Conservation (phyloP, 2,329 filamentous ascomycete species). For the Chrysoporthe cubensis region DNA sequence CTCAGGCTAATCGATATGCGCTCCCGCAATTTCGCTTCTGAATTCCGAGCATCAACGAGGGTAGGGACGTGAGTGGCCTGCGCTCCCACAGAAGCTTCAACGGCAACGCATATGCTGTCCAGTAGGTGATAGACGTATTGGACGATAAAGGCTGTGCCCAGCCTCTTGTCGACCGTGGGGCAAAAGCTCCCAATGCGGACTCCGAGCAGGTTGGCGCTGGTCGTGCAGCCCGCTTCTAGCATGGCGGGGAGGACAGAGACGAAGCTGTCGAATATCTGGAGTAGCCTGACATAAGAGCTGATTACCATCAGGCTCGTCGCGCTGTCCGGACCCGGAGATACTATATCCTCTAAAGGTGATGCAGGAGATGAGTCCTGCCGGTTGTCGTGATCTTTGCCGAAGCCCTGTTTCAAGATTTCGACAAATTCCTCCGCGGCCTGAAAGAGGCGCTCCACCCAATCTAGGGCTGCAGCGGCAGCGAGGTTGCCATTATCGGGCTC, state of each 20-base stretch:
- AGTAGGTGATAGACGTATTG: constrained; percentile 6
- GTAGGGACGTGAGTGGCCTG: constrained; percentile 1
- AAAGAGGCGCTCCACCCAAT: constrained; percentile 14
- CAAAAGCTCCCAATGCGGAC: constrained; percentile 12
- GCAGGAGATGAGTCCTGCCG: neutral
- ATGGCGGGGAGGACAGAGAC: constrained; percentile 3
- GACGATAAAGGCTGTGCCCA: neutral
- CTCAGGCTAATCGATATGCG: constrained; percentile 2
- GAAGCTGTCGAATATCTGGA: constrained; percentile 11
- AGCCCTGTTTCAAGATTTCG: constrained; percentile 8
- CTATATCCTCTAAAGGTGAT: neutral
- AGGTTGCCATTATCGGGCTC: neutral
- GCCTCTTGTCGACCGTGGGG: constrained; percentile 6
- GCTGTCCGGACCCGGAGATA: constrained; percentile 1
- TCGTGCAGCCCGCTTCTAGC: neutral
- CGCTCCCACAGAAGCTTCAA: neutral
- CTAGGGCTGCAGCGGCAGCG: neutral
- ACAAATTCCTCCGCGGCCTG: constrained; percentile 3
- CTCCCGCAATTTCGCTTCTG: neutral
- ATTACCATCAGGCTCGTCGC: constrained; percentile 10
- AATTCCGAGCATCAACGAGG: constrained; percentile 2
- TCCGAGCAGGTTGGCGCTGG: constrained; percentile 1
- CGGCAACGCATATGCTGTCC: constrained; percentile 1
- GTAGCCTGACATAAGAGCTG: constrained; percentile 8
- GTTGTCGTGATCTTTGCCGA: neutral